These are phyloP conservation scores for Solanum arcanum DNA, from an alignment of 257 asterid species.

Conservation along the genomic window DNA sequence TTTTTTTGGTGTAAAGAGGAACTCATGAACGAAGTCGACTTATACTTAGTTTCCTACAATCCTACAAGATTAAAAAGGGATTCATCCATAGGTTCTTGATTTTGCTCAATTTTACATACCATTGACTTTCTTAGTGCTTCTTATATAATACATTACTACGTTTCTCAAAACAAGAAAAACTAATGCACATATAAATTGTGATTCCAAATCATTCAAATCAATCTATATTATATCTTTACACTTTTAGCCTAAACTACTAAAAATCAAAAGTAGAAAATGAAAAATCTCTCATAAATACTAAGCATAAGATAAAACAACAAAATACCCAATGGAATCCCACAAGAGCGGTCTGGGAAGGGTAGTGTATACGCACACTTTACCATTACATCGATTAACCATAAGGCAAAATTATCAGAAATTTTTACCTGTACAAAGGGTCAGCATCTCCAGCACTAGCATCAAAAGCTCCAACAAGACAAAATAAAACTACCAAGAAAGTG, in stretches of 20 bases:
- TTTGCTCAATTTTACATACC: neutral
- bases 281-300: neutral
- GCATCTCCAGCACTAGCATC: constrained; percentile 39
- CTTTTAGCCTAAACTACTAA: neutral
- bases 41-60: neutral
- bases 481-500: constrained; percentile 8
- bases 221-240: neutral
- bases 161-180: neutral
- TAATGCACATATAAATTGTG: neutral
- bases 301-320: neutral
- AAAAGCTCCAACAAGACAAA: constrained; percentile 15
- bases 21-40: neutral
- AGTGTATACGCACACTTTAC: neutral
- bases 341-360: neutral
- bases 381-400: neutral
- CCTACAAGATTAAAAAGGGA: neutral
- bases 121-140: neutral
- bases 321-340: neutral
- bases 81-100: neutral
- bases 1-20: neutral
- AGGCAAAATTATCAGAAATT: neutral
- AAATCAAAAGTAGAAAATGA: neutral
- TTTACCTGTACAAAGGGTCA: constrained; percentile 23
- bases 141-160: neutral
- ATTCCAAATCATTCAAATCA: neutral